Conservation (phyloP, 129 eudicot species). For the Smallanthus sonchifolius region DNA sequence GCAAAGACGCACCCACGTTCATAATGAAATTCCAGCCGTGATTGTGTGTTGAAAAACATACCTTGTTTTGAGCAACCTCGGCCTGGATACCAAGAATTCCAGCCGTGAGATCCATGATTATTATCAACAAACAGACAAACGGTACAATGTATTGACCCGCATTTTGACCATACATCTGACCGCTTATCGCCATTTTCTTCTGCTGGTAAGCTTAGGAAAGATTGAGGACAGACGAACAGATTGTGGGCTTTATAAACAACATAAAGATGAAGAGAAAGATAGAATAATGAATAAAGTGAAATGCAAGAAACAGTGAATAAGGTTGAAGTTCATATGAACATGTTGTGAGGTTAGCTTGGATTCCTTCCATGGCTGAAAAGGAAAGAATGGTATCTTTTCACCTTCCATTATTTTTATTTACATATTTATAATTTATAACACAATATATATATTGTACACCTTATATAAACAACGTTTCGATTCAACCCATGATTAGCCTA, state of each 20-base stretch:
- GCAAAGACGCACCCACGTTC: too few relatives aligned
- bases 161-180: slow-evolving; percentile 9
- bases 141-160: slow-evolving; percentile 34
- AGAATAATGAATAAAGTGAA: slow-evolving; percentile 45
- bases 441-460: too few relatives aligned
- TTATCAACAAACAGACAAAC: slow-evolving; percentile 58
- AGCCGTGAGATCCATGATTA: slow-evolving; percentile 61
- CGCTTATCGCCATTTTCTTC: slow-evolving; percentile 11
- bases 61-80: slow-evolving; percentile 84
- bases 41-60: slow-evolving; percentile 3
- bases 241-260: slow-evolving; percentile 19
- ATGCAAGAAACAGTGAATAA: slow-evolving; percentile 20
- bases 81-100: slow-evolving; percentile 91
- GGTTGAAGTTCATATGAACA: slow-evolving; percentile 32
- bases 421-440: background rate
- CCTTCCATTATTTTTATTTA: background rate
- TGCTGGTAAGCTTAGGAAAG: slow-evolving; percentile 22
- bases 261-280: slow-evolving; percentile 14
- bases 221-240: slow-evolving; percentile 4
- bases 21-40: background rate
- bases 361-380: slow-evolving; percentile 82
- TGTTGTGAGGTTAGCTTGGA: slow-evolving; percentile 35
- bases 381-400: slow-evolving; percentile 59
- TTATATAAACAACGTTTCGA: too few relatives aligned
- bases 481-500: too few relatives aligned